Evolutionary conservation across 768 basidiomycete species (phyloP), one percentile per base, ranked within the genome.

Genomic region (Fibroporia radiculosa): DNA sequence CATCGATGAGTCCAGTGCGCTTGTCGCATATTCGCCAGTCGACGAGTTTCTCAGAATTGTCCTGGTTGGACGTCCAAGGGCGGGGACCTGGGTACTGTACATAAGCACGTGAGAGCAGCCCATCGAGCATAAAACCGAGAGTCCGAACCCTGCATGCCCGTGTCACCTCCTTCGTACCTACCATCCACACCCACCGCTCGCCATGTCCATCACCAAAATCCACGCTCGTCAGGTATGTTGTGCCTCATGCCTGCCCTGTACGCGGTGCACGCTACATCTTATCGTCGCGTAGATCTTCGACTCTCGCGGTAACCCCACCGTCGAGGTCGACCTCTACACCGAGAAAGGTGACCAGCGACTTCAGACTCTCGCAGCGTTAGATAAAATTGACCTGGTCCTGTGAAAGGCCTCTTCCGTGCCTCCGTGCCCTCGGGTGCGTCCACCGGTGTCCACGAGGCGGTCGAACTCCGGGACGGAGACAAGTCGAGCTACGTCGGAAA

Each of bases 361-460:
- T 20, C 6, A 8, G 20, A n/a, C n/a, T n/a, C n/a, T n/a, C n/a
- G n/a, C n/a, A n/a, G n/a, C n/a, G n/a, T n/a, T n/a, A n/a, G 6
- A 36, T 48, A 36, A 13, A 49, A 44, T 38, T 46, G 47, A 55
- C 46, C 41, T 43, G 47, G 8, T 8, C 29, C 51, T 56, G 55
- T 18, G 13, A 20, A 49, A 95, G 93, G 93, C 48, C 84, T 80
- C 53, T 98, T 82, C 84, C 84, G 91, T 49, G 88, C 92, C 48
- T 80, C 90, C 51, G 96, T 99, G 34, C 96, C 96, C 34, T 97
- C 95, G 48, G 96, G 96, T 65, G 96, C 96, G 33, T 99, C 96
- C 47, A 98, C 96, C 42, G 96, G 96, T 73, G 72, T 89, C 54
- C 91, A 99, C 66, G 96, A 99, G 68, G 96, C 96, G 51, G 91